These are phyloP conservation scores for Lipomyces japonicus DNA, from an alignment of 805 yeast genomes.

Conservation along the genomic window DNA sequence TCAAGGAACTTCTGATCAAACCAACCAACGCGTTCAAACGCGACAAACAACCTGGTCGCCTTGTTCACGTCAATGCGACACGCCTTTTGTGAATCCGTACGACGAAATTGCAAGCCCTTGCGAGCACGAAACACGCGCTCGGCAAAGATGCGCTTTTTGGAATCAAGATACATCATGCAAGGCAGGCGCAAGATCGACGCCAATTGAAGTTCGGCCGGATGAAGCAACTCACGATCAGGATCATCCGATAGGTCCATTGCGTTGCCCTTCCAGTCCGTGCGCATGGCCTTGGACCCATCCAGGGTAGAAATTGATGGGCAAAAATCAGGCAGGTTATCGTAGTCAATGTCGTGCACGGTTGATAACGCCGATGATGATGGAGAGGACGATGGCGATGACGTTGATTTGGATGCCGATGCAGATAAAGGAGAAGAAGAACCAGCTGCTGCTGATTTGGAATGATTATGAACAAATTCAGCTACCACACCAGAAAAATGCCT, in stretches of 20 bases:
- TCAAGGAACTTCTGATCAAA: conserved; percentile 52
- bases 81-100: conserved; percentile 97
- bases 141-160: conserved; percentile 77
- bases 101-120: conserved; percentile 73
- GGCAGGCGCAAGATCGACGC: conserved; percentile 91
- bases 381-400: not conserved
- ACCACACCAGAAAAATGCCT: no score
- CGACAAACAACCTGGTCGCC: conserved; percentile 84
- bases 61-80: conserved; percentile 96
- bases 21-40: conserved; percentile 91
- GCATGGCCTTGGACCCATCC: conserved; percentile 45
- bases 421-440: conserved; percentile 3
- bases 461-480: no score
- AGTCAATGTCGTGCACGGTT: conserved; percentile 42
- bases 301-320: conserved; percentile 31
- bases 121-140: conserved; percentile 76
- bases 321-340: conserved; percentile 33
- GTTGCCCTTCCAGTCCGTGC: conserved; percentile 97
- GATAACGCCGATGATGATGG: conserved; percentile 17
- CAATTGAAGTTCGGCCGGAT: conserved; percentile 83
- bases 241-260: conserved; percentile 86
- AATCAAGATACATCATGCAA: conserved; percentile 70
- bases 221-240: conserved; percentile 67
- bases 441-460: not conserved
- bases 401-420: not conserved